Evolutionary conservation across 2,329 filamentous ascomycete species (phyloP).

Genomic region (Penicillium sp.): DNA sequence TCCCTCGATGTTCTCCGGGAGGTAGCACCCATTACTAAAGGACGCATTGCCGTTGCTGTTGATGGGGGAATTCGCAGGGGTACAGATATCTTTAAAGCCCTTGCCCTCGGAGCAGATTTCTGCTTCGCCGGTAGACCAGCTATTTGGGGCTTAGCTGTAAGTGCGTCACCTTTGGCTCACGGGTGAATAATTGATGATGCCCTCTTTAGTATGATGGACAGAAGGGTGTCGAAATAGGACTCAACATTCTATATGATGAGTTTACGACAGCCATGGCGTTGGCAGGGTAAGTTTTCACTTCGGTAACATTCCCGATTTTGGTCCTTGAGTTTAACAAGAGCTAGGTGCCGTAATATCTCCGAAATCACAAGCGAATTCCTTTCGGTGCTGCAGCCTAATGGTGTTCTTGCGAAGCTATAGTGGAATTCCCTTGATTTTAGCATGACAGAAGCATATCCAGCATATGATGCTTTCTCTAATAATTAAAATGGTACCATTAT

Average conservation of each 20-base stretch:
- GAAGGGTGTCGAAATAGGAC: slow-evolving; percentile 34
- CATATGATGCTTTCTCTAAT: too few species aligned
- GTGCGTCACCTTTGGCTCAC: not conserved
- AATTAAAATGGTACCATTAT: too few species aligned
- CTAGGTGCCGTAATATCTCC: too few species aligned
- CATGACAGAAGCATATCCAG: too few species aligned
- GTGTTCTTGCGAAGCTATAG: too few species aligned
- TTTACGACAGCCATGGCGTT: slow-evolving; percentile 34
- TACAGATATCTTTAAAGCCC: slow-evolving; percentile 9
- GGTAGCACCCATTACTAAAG: not conserved
- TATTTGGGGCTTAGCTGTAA: slow-evolving; percentile 7
- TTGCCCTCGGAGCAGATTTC: slow-evolving; percentile 6
- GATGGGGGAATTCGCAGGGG: slow-evolving; percentile 8
- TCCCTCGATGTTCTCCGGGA: slow-evolving; percentile 5
- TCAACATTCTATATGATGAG: slow-evolving; percentile 34
- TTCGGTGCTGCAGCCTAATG: too few species aligned
- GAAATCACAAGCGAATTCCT: too few species aligned
- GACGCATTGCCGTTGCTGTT: slow-evolving; percentile 2
- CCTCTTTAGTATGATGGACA: slow-evolving; percentile 30
- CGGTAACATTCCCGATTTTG: too few species aligned
- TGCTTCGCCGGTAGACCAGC: slow-evolving; percentile 4
- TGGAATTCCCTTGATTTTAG: too few species aligned
- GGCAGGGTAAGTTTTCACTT: slow-evolving; percentile 25
- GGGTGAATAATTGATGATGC: too few species aligned
- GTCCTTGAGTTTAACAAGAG: too few species aligned